Percentiles rank a stretch among this genome's conserved stretches.
These are phyloP conservation scores for Aegilops sharonensis DNA, from an alignment of 176 grass and related monocot species.

Conservation along the genomic window DNA sequence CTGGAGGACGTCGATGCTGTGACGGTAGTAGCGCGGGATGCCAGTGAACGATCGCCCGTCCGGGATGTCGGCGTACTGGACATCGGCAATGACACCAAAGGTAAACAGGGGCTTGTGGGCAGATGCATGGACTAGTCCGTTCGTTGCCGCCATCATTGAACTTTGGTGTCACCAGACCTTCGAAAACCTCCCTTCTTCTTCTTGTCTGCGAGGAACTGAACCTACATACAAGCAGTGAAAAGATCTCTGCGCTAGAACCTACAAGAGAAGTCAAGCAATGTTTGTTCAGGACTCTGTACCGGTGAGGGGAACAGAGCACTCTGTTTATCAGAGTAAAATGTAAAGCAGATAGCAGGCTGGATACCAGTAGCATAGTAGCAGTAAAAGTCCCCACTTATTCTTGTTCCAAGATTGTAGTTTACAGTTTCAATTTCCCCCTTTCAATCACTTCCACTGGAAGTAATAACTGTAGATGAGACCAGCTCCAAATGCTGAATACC, in stretches of 20 bases:
- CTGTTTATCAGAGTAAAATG: neutral
- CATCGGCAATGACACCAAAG: conserved; percentile 92
- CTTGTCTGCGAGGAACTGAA: neutral
- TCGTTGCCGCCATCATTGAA: conserved; percentile 29
- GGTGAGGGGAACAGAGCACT: neutral
- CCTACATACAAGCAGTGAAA: neutral
- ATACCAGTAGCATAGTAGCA: neutral
- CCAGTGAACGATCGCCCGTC: conserved; percentile 80
- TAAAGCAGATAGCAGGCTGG: neutral
- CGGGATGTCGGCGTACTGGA: conserved; percentile 90
- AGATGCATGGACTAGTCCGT: conserved; percentile 28
- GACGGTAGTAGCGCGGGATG: conserved; percentile 76
- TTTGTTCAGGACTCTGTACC: neutral
- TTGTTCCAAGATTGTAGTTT: neutral
- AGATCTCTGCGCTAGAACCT: neutral
- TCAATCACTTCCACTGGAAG: neutral
- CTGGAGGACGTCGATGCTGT: conserved; percentile 81
- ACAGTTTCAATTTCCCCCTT: neutral
- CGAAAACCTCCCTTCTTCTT: neutral
- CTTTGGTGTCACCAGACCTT: neutral
- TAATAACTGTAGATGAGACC: neutral
- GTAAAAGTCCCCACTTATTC: neutral
- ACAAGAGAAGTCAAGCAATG: neutral
- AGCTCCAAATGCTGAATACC: neutral
- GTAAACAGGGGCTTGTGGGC: conserved; percentile 50